These are phyloP conservation scores for Xylaria sp. DNA, from an alignment of 2,329 filamentous ascomycete species.

Conservation along the genomic window DNA sequence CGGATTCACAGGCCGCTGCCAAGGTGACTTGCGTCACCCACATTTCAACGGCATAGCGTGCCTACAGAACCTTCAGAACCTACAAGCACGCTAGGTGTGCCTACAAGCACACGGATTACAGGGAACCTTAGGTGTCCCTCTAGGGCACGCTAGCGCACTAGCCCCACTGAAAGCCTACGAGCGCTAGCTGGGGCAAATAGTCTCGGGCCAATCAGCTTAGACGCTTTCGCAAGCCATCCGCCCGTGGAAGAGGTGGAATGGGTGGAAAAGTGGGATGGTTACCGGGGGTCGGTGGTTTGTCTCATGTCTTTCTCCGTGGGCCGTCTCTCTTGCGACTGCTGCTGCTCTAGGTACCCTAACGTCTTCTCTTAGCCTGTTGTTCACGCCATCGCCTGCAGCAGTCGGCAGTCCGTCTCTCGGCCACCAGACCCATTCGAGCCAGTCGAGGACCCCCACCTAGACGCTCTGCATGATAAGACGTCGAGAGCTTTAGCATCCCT, in stretches of 20 bases:
- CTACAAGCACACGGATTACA: too few species aligned
- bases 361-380: too few species aligned
- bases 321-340: too few species aligned
- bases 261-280: neutral
- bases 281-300: too few species aligned
- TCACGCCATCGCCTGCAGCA: neutral
- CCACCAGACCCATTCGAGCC: constrained; percentile 16
- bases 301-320: too few species aligned
- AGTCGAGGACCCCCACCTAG: constrained; percentile 24
- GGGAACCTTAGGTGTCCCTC: too few species aligned
- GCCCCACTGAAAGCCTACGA: constrained; percentile 13
- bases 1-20: neutral
- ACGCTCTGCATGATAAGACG: neutral
- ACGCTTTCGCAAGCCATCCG: neutral
- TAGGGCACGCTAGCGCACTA: too few species aligned
- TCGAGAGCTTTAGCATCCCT: too few species aligned
- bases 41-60: neutral
- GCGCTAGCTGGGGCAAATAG: constrained; percentile 14
- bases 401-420: constrained; percentile 28
- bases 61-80: too few species aligned
- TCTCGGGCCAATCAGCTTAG: constrained; percentile 22
- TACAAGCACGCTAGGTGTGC: too few species aligned
- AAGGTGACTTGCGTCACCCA: constrained; percentile 29
- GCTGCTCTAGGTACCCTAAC: too few species aligned
- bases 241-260: neutral